Conservation (phyloP, 192 early-diverging fungal genomes). For the Diversispora epigaea region DNA sequence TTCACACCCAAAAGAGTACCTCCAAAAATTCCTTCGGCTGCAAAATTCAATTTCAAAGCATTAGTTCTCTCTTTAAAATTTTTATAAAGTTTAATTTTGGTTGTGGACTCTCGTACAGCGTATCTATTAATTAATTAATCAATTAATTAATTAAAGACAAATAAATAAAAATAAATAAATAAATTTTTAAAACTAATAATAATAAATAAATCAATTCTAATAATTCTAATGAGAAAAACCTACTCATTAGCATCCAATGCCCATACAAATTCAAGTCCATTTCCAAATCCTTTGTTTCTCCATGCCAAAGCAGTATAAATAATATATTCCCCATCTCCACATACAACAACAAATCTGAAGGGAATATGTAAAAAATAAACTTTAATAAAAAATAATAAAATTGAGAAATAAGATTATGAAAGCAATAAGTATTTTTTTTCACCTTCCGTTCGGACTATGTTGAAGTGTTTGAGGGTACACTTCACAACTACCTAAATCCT, state of each 20-base stretch:
- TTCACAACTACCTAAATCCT: conserved; percentile 98
- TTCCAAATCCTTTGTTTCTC: conserved; percentile 99
- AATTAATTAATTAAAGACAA: background rate
- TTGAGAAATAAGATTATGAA: background rate
- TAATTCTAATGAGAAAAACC: conserved; percentile 20
- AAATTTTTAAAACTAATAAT: background rate
- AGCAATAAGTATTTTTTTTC: background rate
- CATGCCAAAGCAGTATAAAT: conserved; percentile 99
- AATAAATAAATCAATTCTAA: background rate
- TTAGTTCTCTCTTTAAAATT: conserved; percentile 90
- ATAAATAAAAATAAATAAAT: background rate
- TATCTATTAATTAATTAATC: conserved; percentile 47
- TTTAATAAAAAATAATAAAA: background rate
- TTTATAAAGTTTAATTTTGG: conserved; percentile 88
- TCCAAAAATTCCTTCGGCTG: conserved; percentile 93
- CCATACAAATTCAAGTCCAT: conserved; percentile 96
- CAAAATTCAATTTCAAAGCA: conserved; percentile 71
- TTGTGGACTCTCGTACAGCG: conserved; percentile 92
- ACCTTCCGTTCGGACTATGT: conserved; percentile 91
- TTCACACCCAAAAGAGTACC: conserved; percentile 89
- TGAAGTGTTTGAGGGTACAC: conserved; percentile 93
- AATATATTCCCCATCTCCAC: conserved; percentile 99
- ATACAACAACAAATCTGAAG: conserved; percentile 88
- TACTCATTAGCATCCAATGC: conserved; percentile 91
- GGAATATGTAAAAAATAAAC: background rate